Conservation (phyloP, 2,329 filamentous ascomycete species). For the Massarina eburnea region DNA sequence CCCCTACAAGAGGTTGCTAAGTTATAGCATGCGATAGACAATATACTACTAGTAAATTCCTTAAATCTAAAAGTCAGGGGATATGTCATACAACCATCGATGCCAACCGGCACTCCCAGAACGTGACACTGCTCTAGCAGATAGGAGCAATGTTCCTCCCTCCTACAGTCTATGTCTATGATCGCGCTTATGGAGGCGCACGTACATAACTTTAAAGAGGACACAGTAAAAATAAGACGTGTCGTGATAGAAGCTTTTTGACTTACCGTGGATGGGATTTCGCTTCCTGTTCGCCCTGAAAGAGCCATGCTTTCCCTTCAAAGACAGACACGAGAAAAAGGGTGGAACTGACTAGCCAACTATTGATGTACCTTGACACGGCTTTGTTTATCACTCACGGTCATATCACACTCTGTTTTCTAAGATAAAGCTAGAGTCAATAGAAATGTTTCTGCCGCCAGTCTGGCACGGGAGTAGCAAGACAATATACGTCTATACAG, state of each 20-base stretch:
- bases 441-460: conserved; percentile 5
- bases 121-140: no score
- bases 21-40: no score
- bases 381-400: conserved; percentile 4
- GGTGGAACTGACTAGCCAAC: conserved; percentile 9
- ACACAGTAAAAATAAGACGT: neutral
- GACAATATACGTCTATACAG: conserved; percentile 6
- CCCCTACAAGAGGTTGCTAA: no score
- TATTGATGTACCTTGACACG: conserved; percentile 9
- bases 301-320: conserved; percentile 6
- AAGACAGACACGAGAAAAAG: conserved; percentile 4
- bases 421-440: conserved; percentile 2
- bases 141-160: no score
- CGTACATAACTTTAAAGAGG: no score
- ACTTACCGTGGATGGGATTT: conserved; percentile 9
- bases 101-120: no score
- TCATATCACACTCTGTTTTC: conserved; percentile 9
- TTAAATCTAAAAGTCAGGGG: no score
- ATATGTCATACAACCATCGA: no score
- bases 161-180: no score
- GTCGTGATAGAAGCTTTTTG: conserved; percentile 5
- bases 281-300: conserved; percentile 7
- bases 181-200: no score
- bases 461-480: conserved; percentile 1
- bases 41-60: no score